Conservation (phyloP, 2,329 filamentous ascomycete species). For the Zymoseptoria passerinii region DNA sequence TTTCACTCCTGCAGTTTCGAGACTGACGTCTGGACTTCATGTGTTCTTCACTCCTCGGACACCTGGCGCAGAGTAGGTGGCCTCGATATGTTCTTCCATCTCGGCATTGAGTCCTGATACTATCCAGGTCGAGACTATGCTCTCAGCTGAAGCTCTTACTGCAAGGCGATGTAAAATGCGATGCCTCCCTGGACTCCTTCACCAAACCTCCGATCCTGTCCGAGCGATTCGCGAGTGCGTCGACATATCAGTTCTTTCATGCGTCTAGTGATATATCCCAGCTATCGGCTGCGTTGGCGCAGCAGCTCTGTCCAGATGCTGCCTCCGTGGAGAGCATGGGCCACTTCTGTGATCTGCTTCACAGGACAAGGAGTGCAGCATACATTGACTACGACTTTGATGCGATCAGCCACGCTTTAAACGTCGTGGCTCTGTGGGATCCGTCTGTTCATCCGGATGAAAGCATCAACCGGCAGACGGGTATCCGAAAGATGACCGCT, state of each 20-base stretch:
- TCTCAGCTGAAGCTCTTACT: constrained; percentile 51
- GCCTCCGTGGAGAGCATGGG: neutral
- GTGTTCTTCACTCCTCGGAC: constrained; percentile 59
- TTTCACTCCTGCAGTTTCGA: constrained; percentile 63
- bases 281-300: neutral
- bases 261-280: constrained; percentile 36
- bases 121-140: constrained; percentile 42
- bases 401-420: constrained; percentile 55
- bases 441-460: neutral
- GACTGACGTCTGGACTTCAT: constrained; percentile 73
- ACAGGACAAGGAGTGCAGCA: constrained; percentile 4
- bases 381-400: constrained; percentile 74
- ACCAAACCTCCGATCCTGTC: constrained; percentile 42
- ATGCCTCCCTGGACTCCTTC: constrained; percentile 32
- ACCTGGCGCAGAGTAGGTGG: constrained; percentile 27
- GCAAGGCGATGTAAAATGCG: constrained; percentile 48
- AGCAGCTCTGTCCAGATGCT: neutral
- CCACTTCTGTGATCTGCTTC: constrained; percentile 10
- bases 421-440: constrained; percentile 37
- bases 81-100: neutral
- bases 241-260: constrained; percentile 64
- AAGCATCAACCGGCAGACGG: neutral
- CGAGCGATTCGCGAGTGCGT: constrained; percentile 53
- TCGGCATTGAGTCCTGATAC: constrained; percentile 3
- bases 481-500: constrained; percentile 4